Base-by-base conservation (phyloP, 371 early-diverging fungal species). In the Rhizopus delemar region DNA sequence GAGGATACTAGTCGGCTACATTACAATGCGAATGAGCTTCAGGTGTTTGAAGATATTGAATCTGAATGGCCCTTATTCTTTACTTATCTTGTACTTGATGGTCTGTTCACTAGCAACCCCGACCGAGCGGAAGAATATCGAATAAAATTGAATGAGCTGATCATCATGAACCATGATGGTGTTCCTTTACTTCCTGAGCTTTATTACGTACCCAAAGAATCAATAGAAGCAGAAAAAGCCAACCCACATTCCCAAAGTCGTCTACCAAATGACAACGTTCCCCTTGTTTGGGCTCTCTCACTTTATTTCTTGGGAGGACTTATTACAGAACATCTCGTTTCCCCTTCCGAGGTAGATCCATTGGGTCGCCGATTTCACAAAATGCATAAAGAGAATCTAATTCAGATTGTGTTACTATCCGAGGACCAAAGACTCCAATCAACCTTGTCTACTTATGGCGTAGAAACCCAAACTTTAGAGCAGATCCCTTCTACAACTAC, bases 51-150 rank as follows among this genome's bases (percentile, higher is more conserved):
- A 59, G 70, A 84, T 57, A 86, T 94, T 41, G 95, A 94, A 68
- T 91, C 87, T 29, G 95, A 94, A 66, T 94, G 95, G 95, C 95
- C 95, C 1, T 70, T 94, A 11, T 94, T 94, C 66, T 94, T 90
- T 62, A 92, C 95, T 0, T 94, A 93, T 65, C 76, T 93, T 69
- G 85, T 94, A 33, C 75, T 94, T 28, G 93, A 93, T 54, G 95
- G 91, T 5, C 63, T 88, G 11, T 92, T 93, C 68, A 81, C 79
- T 6, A 90, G 83, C 1, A 83, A 92, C 59, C 54, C 66, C 5
- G 76, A 78, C 7, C 87, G 86, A 55, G 91, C 85, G 5, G 82
- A 87, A 49, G 82, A 89, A 45, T 94, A 92, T 59, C 79, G 77
- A 1, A 63, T 73, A 9, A 80, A 82, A 33, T 70, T 93, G 13